phyloP scores from a whole-genome alignment of 2,329 filamentous ascomycete genomes.

The Aspergillus sp. region DNA sequence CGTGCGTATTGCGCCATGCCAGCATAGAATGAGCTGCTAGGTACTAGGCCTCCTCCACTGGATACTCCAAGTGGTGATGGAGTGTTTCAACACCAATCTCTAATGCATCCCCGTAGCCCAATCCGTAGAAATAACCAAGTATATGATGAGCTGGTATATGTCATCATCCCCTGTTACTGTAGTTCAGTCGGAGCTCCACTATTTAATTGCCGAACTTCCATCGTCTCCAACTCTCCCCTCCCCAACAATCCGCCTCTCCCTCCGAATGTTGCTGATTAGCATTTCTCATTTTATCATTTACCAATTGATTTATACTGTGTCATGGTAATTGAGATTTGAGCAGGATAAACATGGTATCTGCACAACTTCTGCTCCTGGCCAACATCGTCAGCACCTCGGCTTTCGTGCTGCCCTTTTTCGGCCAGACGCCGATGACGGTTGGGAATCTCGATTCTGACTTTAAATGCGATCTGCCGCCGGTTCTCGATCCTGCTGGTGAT shows the following conservation, averaged over 20 bases:
- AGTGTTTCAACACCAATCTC: background rate
- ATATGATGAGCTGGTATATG: too few relatives aligned
- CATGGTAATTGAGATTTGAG: background rate
- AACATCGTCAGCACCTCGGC: background rate
- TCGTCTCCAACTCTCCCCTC: background rate
- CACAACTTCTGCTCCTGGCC: background rate
- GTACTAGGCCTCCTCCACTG: background rate
- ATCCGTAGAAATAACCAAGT: background rate
- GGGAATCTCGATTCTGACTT: background rate
- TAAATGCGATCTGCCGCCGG: background rate
- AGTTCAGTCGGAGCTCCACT: background rate
- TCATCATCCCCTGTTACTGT: background rate
- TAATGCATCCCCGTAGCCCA: background rate
- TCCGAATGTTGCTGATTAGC: too few relatives aligned
- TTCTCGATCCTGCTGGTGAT: background rate
- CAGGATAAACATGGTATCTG: background rate
- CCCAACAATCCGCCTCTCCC: background rate
- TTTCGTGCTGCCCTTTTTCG: background rate
- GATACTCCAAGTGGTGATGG: background rate
- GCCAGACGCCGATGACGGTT: background rate
- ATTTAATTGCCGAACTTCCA: background rate
- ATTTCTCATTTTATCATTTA: background rate
- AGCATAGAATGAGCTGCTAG: background rate
- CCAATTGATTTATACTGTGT: background rate
- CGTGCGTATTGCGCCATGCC: background rate